A percentile compares a stretch with the other conserved stretches of the same genome.
phyloP scores from a whole-genome alignment of 306 rosid genomes.

The Acacia acuminata region DNA sequence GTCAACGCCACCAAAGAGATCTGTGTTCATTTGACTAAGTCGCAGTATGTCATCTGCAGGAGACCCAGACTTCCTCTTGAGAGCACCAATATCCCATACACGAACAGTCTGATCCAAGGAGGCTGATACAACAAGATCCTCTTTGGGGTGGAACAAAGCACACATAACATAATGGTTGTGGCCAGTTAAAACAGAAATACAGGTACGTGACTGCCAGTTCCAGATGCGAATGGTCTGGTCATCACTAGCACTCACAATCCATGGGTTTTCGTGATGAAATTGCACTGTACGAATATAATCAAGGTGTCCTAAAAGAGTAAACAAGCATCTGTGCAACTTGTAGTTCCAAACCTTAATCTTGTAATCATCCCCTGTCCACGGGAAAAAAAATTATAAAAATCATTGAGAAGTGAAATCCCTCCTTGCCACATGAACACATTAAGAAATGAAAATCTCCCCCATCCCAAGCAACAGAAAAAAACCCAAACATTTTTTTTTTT shows the following conservation, averaged over 20 bases:
- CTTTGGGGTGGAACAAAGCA: not conserved
- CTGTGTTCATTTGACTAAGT: conserved; percentile 76
- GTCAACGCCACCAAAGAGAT: conserved; percentile 92
- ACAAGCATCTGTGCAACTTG: conserved; percentile 58
- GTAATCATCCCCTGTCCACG: conserved; percentile 85
- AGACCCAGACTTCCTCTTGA: conserved; percentile 86
- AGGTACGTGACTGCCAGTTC: conserved; percentile 2
- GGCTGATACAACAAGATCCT: conserved; percentile 64
- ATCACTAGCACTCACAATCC: conserved; percentile 11
- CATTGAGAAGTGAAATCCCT: not conserved
- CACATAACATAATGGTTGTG: conserved; percentile 5
- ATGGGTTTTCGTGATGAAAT: conserved; percentile 11
- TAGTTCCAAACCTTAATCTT: conserved; percentile 98
- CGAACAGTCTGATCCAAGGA: conserved; percentile 96
- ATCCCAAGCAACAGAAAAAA: not conserved
- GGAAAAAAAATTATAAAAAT: not conserved
- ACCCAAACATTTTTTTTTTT: no score
- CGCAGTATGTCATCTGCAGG: conserved; percentile 83
- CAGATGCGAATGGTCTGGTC: conserved; percentile 2
- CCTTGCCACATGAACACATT: not conserved
- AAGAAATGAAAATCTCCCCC: not conserved
- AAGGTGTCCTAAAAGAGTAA: conserved; percentile 6
- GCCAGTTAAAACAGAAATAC: conserved; percentile 4
- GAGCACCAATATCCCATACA: conserved; percentile 93
- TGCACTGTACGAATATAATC: conserved; percentile 11